These are phyloP conservation scores for Magnolia sinica DNA, from an alignment of 164 flowering plant genomes.

Conservation along the genomic window DNA sequence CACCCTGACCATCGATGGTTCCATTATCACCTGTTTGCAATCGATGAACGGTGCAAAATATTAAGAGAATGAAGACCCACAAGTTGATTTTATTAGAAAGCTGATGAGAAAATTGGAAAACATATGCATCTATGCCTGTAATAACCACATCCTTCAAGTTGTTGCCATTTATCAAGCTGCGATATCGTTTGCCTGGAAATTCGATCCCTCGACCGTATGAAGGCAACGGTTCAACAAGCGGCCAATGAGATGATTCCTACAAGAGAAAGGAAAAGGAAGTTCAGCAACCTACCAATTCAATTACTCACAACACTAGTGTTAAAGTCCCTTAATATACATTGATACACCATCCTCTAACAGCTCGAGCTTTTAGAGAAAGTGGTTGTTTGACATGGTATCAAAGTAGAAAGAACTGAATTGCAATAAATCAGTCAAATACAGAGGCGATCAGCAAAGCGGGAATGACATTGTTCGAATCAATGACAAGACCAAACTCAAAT, in stretches of 20 bases:
- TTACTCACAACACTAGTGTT: too few relatives aligned
- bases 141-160: conserved; percentile 67
- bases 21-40: conserved; percentile 72
- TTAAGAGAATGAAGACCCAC: neutral
- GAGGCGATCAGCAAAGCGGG: neutral
- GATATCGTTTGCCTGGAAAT: conserved; percentile 62
- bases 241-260: conserved; percentile 69
- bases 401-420: neutral
- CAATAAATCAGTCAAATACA: neutral
- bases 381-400: too few relatives aligned
- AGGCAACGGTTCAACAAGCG: conserved; percentile 60
- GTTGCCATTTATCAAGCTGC: conserved; percentile 68
- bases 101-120: neutral
- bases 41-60: conserved; percentile 1
- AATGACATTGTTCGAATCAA: neutral
- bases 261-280: neutral
- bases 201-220: conserved; percentile 90
- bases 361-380: too few relatives aligned
- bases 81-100: neutral
- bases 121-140: conserved; percentile 46
- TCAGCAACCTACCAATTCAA: neutral
- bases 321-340: too few relatives aligned
- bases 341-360: too few relatives aligned
- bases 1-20: conserved; percentile 90
- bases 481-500: neutral